These are phyloP conservation scores for Fusarium sp. DNA, from an alignment of 2,329 filamentous ascomycete genomes.

Conservation along the genomic window DNA sequence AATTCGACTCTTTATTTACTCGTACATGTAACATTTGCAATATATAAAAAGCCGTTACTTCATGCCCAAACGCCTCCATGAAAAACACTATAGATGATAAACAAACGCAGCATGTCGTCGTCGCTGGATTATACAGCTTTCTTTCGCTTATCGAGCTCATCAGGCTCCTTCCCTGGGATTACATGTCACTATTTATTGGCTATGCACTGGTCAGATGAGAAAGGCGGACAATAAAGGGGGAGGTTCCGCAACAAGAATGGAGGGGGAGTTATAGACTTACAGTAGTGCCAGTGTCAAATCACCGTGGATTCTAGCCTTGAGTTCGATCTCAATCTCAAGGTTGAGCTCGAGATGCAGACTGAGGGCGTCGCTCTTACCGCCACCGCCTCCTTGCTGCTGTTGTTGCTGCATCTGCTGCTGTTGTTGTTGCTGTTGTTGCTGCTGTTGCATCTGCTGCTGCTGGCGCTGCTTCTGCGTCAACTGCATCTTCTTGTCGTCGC, in stretches of 20 bases:
- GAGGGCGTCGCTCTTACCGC: constrained; percentile 57
- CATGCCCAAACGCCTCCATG: constrained; percentile 34
- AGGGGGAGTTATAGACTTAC: constrained; percentile 54
- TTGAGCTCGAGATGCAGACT: constrained; percentile 83
- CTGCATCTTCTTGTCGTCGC: constrained; percentile 11
- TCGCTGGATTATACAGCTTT: constrained; percentile 21
- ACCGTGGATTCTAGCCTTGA: constrained; percentile 88
- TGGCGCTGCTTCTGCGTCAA: constrained; percentile 19
- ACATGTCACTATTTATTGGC: constrained; percentile 49
- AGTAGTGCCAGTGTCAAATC: constrained; percentile 82
- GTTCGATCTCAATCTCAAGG: constrained; percentile 84
- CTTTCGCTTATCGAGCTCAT: constrained; percentile 14
- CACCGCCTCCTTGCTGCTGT: constrained; percentile 31
- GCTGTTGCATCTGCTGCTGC: constrained; percentile 38
- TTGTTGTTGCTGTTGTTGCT: constrained; percentile 39
- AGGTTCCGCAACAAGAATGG: constrained; percentile 7
- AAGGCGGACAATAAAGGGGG: constrained; percentile 19
- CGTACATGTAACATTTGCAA: constrained; percentile 11
- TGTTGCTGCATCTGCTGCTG: constrained; percentile 39
- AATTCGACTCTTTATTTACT: constrained; percentile 38
- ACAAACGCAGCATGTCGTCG: constrained; percentile 4
- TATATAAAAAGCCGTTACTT: constrained; percentile 30
- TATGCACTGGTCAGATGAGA: constrained; percentile 35
- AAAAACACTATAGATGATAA: too few species aligned
- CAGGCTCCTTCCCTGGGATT: constrained; percentile 37